These are phyloP conservation scores for Aspergillus carbonarius DNA, from an alignment of 2,329 filamentous ascomycete genomes.

Conservation along the genomic window DNA sequence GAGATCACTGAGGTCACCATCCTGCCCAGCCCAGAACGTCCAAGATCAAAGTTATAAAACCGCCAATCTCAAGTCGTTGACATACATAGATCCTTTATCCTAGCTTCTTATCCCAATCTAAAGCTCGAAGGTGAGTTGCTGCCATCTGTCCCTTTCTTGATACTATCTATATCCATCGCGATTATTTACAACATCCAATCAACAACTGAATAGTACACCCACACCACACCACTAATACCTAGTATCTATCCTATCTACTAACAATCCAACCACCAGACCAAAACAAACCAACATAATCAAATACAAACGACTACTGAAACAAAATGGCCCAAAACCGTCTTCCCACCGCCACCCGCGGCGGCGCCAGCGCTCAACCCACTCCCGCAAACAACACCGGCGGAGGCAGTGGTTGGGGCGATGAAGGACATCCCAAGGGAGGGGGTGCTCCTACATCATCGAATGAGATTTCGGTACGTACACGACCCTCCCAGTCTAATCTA, in stretches of 20 bases:
- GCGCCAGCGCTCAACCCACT: slow-evolving; percentile 26
- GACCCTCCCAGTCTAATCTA: neutral
- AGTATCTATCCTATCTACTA: neutral
- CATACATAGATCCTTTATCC: neutral
- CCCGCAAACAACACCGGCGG: slow-evolving; percentile 31
- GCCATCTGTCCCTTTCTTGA: no score
- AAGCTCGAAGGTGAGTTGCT: neutral
- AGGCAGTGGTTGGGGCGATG: slow-evolving; percentile 25
- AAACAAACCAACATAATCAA: neutral
- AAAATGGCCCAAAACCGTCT: slow-evolving; percentile 14
- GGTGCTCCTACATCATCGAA: neutral
- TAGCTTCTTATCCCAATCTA: neutral
- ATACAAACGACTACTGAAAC: no score
- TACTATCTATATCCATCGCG: neutral
- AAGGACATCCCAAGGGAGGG: slow-evolving; percentile 23
- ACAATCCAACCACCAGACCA: neutral
- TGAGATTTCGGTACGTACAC: slow-evolving; percentile 19
- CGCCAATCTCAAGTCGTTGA: neutral
- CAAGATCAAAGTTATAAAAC: neutral
- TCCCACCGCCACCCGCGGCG: slow-evolving; percentile 21
- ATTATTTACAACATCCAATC: neutral
- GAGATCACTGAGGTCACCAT: slow-evolving; percentile 1
- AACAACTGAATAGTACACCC: neutral
- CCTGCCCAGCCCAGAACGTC: neutral
- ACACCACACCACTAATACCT: neutral